Evolutionary conservation across 257 asterid genomes (phyloP), one percentile per base, ranked within the genome.

Genomic region (Apocynum venetum): DNA sequence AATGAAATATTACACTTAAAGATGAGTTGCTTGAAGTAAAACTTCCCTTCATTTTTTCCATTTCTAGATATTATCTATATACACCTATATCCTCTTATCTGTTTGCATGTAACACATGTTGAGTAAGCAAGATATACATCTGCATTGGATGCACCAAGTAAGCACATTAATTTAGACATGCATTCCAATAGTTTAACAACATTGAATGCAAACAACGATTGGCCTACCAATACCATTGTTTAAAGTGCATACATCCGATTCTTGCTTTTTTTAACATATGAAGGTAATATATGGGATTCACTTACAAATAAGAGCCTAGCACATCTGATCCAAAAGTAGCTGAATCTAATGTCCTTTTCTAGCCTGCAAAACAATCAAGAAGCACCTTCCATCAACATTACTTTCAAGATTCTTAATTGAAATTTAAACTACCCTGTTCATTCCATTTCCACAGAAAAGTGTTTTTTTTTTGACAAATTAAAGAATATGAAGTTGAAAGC

Each of bases 281-380:
- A 41, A 74, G 1, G 10, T 40, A 1, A 14, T 20, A 44, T n/a
- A 20, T 38, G 31, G 77, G 48, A 55, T 49, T 73, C 35, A 85
- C 98, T 92, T 87, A 95, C 98, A 78, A 87, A 89, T 82, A 95
- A 77, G 68, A 95, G 98, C 78, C 98, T 87, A 1, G 94, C 92
- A 82, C 97, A 95, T 85, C 98, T 85, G 86, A 92, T 91, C 98
- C 94, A 89, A 79, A 95, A 95, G 80, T 95, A 95, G 90, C 86
- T 95, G 82, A 92, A 91, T 76, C 98, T 87, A 79, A 91, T 95
- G 85, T 95, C 98, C 83, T 95, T 95, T 82, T 95, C 98, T 9
- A 95, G 90, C 91, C 98, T 94, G 91, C 85, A 78, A 80, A 49
- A 64, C 8, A 66, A 31, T 40, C 57, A 79, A 47, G 38, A 68